phyloP scores from a whole-genome alignment of 2,329 filamentous ascomycete species.

The Aspergillus pseudoviridinutans region DNA sequence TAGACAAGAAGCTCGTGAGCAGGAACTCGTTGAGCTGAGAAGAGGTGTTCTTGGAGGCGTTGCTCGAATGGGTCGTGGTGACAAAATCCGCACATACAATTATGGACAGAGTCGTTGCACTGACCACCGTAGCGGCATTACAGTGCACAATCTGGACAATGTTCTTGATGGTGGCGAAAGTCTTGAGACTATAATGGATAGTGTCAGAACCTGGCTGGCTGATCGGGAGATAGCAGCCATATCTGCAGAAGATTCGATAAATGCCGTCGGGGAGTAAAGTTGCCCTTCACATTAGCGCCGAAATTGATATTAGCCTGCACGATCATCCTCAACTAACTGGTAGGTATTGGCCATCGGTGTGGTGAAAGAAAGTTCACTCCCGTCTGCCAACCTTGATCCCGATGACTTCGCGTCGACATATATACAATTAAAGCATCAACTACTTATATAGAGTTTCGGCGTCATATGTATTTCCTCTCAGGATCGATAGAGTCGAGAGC shows the following conservation, averaged over 20 bases:
- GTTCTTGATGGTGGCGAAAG: constrained; percentile 72
- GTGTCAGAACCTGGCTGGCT: constrained; percentile 70
- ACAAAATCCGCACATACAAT: constrained; percentile 95
- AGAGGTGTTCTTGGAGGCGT: constrained; percentile 75
- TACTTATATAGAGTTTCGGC: not conserved
- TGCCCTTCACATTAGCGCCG: not conserved
- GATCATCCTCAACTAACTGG: not conserved
- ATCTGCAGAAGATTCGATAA: constrained; percentile 59
- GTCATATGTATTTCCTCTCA: constrained; percentile 72
- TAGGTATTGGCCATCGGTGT: not conserved
- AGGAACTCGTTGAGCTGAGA: constrained; percentile 68
- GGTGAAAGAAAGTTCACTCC: not conserved
- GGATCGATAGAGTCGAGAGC: constrained; percentile 76
- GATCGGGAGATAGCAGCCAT: constrained; percentile 70
- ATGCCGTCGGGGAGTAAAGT: constrained; percentile 6
- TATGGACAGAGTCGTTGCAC: constrained; percentile 75
- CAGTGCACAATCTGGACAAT: constrained; percentile 73
- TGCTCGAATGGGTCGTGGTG: constrained; percentile 76
- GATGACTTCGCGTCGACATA: not conserved
- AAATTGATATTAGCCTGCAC: constrained; percentile 6
- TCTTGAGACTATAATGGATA: constrained; percentile 72
- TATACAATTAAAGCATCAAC: not conserved
- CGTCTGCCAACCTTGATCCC: not conserved
- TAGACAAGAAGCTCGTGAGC: constrained; percentile 77
- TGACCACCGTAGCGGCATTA: constrained; percentile 77